Evolutionary conservation across 495 filamentous ascomycete genomes (phyloP).

Genomic region (Podospora conica): DNA sequence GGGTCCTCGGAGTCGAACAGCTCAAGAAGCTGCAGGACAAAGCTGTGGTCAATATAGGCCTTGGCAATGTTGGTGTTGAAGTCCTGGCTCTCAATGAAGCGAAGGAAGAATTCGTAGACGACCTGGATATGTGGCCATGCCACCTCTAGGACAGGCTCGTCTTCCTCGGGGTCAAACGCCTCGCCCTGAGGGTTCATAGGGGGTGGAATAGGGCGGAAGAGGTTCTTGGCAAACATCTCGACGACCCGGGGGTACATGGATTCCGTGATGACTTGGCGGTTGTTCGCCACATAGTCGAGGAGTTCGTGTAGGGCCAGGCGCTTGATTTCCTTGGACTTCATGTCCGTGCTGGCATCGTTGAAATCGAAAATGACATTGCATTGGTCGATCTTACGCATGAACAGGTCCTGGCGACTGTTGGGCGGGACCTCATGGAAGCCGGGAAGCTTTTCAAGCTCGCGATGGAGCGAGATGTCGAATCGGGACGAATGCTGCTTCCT

Average conservation of each 20-base stretch:
- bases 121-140: conserved; percentile 99
- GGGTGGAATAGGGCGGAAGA: conserved; percentile 94
- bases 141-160: conserved; percentile 96
- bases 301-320: conserved; percentile 92
- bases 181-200: conserved; percentile 97
- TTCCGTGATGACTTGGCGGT: conserved; percentile 95
- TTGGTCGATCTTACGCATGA: conserved; percentile 99
- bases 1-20: conserved; percentile 98
- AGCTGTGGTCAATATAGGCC: conserved; percentile 94
- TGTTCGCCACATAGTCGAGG: conserved; percentile 97
- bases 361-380: conserved; percentile 99
- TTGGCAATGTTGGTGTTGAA: conserved; percentile 99
- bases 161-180: conserved; percentile 97
- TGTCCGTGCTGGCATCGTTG: conserved; percentile 95
- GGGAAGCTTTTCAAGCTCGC: conserved; percentile 93
- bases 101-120: conserved; percentile 97
- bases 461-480: conserved; percentile 94
- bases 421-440: conserved; percentile 99
- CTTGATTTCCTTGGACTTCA: conserved; percentile 99
- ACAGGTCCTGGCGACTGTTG: conserved; percentile 90
- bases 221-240: conserved; percentile 98
- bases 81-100: conserved; percentile 99
- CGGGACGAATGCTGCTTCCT: conserved; percentile 95
- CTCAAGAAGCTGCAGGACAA: conserved; percentile 95
- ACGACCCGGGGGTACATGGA: conserved; percentile 98